phyloP scores from a whole-genome alignment of 768 basidiomycete genomes.

The Mycena sanguinolenta region DNA sequence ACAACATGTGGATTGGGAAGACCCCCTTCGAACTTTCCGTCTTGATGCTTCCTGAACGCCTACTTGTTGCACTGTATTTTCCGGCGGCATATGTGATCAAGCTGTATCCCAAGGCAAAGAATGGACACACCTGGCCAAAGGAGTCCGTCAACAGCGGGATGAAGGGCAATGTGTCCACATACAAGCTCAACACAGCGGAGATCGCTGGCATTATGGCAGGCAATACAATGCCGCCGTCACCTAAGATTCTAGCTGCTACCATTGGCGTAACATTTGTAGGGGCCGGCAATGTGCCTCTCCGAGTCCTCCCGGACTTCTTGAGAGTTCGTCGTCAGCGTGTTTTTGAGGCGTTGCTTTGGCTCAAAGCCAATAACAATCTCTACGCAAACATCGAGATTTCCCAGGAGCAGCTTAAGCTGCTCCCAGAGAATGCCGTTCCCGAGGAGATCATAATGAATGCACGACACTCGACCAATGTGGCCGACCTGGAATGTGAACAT shows the following conservation, averaged over 20 bases:
- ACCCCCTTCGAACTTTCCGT: background rate
- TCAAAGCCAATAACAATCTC: constrained; percentile 50
- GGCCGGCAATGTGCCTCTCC: background rate
- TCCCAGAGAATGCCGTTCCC: constrained; percentile 53
- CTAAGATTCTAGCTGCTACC: background rate
- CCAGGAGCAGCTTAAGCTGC: constrained; percentile 23
- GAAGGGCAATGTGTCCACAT: background rate
- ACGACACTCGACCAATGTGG: constrained; percentile 35
- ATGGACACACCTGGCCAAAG: background rate
- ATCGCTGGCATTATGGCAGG: background rate
- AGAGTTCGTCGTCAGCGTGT: background rate
- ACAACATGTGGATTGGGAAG: background rate
- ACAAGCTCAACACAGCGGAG: background rate
- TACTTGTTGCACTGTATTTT: background rate
- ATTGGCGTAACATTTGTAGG: background rate
- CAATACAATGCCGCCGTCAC: background rate
- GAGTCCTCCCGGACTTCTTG: background rate
- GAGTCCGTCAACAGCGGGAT: background rate
- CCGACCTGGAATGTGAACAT: constrained; percentile 37
- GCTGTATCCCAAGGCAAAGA: background rate
- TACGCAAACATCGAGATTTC: constrained; percentile 47
- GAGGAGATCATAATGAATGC: constrained; percentile 40
- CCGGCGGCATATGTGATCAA: background rate
- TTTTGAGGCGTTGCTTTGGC: constrained; percentile 40
- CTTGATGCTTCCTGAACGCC: background rate